phyloP scores from a whole-genome alignment of 495 filamentous ascomycete genomes.

The Thozetella sp. region DNA sequence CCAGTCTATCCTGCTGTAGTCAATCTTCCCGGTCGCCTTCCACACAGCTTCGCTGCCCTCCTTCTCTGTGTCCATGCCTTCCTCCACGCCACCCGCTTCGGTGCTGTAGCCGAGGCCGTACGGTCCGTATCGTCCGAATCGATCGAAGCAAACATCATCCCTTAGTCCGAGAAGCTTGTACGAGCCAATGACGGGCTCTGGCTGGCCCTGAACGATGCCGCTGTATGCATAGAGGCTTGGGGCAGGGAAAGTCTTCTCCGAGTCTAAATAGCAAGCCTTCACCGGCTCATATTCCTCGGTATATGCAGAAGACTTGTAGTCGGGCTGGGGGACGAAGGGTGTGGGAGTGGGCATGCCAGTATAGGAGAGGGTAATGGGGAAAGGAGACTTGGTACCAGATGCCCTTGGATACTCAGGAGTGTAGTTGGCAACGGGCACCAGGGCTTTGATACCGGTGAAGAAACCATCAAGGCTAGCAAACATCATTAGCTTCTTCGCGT shows the following conservation, averaged over 20 bases:
- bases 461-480: constrained; percentile 64
- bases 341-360: constrained; percentile 51
- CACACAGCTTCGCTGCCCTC: constrained; percentile 74
- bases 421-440: constrained; percentile 66
- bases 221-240: constrained; percentile 69
- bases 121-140: constrained; percentile 85
- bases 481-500: constrained; percentile 9
- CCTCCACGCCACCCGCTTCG: constrained; percentile 73
- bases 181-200: constrained; percentile 79
- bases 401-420: constrained; percentile 72
- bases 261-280: constrained; percentile 75
- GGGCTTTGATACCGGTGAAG: constrained; percentile 72
- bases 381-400: constrained; percentile 27
- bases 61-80: constrained; percentile 75
- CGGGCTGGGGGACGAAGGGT: constrained; percentile 68
- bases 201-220: constrained; percentile 77
- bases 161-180: constrained; percentile 75
- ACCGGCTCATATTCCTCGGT: constrained; percentile 61
- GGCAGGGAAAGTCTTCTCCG: constrained; percentile 56
- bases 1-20: constrained; percentile 77
- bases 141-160: constrained; percentile 90
- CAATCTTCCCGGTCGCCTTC: constrained; percentile 66
- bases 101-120: constrained; percentile 86
- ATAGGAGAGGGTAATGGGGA: constrained; percentile 28
- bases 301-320: constrained; percentile 64